These are phyloP conservation scores for Camelina sativa DNA, from an alignment of 345 rosid genomes.

Conservation along the genomic window DNA sequence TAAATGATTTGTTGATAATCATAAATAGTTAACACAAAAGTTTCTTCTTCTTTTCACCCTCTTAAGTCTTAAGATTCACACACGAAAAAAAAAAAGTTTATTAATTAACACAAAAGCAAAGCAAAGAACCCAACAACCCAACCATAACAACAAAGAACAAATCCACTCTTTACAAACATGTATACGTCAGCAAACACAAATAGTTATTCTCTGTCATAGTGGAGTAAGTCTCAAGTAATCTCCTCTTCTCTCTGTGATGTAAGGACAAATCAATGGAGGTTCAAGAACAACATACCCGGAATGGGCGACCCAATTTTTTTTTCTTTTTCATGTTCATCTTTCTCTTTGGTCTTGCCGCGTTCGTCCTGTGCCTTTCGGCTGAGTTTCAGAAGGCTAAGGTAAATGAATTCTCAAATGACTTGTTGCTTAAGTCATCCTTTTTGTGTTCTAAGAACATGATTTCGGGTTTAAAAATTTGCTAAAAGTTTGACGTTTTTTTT, in stretches of 20 bases:
- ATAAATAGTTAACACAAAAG: constrained; percentile 3
- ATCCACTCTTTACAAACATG: constrained; percentile 31
- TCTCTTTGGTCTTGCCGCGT: constrained; percentile 51
- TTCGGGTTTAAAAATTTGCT: not conserved
- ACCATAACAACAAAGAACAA: constrained; percentile 42
- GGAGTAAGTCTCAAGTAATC: constrained; percentile 38
- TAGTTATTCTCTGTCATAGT: not conserved
- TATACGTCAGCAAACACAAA: not conserved
- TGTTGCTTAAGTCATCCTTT: constrained; percentile 18
- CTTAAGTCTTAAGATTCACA: constrained; percentile 6
- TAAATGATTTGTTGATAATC: constrained; percentile 10
- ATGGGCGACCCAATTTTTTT: not conserved
- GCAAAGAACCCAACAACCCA: constrained; percentile 50
- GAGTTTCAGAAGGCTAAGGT: constrained; percentile 75
- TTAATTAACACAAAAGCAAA: constrained; percentile 38
- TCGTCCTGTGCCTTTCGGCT: constrained; percentile 58
- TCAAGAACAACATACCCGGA: constrained; percentile 32
- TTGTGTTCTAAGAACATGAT: not conserved
- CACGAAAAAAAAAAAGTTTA: not conserved
- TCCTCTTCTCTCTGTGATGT: constrained; percentile 5
- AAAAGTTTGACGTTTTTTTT: not conserved
- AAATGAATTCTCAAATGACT: not conserved
- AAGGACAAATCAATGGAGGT: constrained; percentile 38
- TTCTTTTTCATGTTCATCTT: constrained; percentile 23
- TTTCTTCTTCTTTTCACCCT: constrained; percentile 12